Conservation (phyloP, 2,329 filamentous ascomycete species). For the Microascus cirrosus region DNA sequence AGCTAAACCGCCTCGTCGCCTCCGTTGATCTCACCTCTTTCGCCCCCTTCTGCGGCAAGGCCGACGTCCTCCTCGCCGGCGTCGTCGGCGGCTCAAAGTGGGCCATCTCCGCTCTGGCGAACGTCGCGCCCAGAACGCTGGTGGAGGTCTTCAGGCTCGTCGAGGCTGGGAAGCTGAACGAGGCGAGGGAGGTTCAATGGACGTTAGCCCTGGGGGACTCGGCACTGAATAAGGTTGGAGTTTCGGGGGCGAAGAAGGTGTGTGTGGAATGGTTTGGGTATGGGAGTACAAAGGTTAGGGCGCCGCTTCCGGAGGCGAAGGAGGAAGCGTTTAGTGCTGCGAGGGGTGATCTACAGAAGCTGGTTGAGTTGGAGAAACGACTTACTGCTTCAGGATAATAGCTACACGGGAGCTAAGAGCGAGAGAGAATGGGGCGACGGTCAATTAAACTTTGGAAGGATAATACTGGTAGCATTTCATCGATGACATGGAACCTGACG, state of each 20-base stretch:
- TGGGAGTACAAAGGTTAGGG: neutral
- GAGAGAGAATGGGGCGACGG: too few relatives aligned
- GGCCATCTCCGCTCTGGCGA: neutral
- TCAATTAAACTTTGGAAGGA: too few relatives aligned
- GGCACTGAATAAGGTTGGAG: neutral
- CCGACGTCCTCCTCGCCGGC: neutral
- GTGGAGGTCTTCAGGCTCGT: conserved; percentile 30
- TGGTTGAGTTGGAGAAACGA: neutral
- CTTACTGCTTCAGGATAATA: neutral
- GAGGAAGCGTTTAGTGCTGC: neutral
- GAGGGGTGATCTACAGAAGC: neutral
- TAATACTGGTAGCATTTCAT: too few relatives aligned
- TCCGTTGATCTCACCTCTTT: conserved; percentile 6
- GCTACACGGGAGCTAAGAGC: too few relatives aligned
- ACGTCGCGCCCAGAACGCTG: neutral
- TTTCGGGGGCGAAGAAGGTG: neutral
- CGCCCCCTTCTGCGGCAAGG: neutral
- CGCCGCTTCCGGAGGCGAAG: neutral
- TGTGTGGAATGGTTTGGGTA: neutral
- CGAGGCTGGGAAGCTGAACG: conserved; percentile 39
- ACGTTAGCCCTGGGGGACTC: conserved; percentile 53
- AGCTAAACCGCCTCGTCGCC: conserved; percentile 45
- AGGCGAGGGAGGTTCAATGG: conserved; percentile 49
- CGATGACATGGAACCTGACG: too few relatives aligned
- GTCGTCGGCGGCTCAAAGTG: neutral